These are phyloP conservation scores for Aurantiochytrium sp. DNA, from an alignment of 108 stramenopile species.

Conservation along the genomic window DNA sequence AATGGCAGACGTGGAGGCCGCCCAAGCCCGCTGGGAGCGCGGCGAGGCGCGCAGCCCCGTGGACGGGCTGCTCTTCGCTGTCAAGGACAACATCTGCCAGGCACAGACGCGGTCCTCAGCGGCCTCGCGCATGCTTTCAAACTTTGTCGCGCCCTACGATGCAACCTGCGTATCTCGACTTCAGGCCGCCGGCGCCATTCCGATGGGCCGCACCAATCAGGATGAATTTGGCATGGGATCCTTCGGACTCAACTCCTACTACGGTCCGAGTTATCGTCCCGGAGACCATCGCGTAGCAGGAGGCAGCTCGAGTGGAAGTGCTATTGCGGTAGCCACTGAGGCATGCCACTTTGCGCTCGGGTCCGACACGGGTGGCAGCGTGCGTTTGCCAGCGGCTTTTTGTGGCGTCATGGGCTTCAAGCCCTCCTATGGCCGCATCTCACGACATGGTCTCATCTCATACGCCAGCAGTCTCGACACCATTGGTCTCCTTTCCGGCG, in stretches of 20 bases:
- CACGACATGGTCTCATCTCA: conserved; percentile 82
- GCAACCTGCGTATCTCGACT: conserved; percentile 63
- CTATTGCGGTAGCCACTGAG: conserved; percentile 79
- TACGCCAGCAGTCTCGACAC: conserved; percentile 90
- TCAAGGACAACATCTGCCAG: conserved; percentile 88
- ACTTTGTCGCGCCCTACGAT: conserved; percentile 52
- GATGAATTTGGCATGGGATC: conserved; percentile 97
- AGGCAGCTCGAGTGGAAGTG: conserved; percentile 80
- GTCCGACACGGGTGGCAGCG: conserved; percentile 91
- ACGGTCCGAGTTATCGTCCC: conserved; percentile 39
- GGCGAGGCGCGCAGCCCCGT: background rate
- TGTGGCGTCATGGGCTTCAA: conserved; percentile 88
- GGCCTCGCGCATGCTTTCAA: conserved; percentile 61
- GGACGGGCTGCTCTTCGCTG: conserved; percentile 76
- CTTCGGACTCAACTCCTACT: conserved; percentile 59
- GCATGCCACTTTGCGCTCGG: conserved; percentile 73
- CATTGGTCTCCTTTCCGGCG: conserved; percentile 67
- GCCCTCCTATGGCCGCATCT: conserved; percentile 80
- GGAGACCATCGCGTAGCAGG: conserved; percentile 49
- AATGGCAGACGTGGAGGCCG: no score
- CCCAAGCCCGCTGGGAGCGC: background rate
- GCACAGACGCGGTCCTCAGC: conserved; percentile 61
- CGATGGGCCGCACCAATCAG: conserved; percentile 83
- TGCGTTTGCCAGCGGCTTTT: conserved; percentile 89
- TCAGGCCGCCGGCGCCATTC: conserved; percentile 62